These are phyloP conservation scores for Hibiscus syriacus DNA, from an alignment of 345 rosid species.

Conservation along the genomic window DNA sequence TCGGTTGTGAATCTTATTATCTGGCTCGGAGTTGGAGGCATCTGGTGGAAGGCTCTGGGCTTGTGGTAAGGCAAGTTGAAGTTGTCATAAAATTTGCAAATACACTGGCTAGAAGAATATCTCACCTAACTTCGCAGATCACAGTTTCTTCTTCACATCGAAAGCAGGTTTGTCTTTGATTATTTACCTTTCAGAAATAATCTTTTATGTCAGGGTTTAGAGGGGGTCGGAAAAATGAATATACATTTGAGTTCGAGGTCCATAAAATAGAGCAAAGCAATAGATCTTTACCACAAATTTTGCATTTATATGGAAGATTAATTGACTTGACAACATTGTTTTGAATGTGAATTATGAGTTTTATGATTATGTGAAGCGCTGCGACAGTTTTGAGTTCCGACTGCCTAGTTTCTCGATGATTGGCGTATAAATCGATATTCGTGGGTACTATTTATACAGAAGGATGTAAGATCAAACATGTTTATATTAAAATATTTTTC, in stretches of 20 bases:
- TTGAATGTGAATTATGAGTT: not conserved
- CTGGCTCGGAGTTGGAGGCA: no score
- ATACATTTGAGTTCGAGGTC: slow-evolving; percentile 1
- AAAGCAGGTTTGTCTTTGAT: slow-evolving; percentile 12
- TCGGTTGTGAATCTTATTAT: no score
- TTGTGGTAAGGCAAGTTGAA: slow-evolving; percentile 65
- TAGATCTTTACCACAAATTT: slow-evolving; percentile 28
- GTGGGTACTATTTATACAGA: no score
- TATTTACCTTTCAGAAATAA: slow-evolving; percentile 21
- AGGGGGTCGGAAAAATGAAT: not conserved
- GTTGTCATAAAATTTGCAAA: not conserved
- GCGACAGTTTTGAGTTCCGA: no score
- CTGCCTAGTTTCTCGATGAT: no score
- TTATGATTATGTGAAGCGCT: not conserved
- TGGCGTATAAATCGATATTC: no score
- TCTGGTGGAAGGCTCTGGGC: slow-evolving; percentile 94
- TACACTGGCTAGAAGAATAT: not conserved
- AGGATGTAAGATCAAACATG: no score
- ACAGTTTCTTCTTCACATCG: not conserved
- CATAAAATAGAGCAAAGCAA: slow-evolving; percentile 13
- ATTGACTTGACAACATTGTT: no score
- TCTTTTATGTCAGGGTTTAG: slow-evolving; percentile 8
- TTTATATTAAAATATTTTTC: no score
- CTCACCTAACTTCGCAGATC: not conserved
- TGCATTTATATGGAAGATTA: slow-evolving; percentile 9